These are phyloP conservation scores for Talaromyces islandicus DNA, from an alignment of 2,329 filamentous ascomycete genomes.

Conservation along the genomic window DNA sequence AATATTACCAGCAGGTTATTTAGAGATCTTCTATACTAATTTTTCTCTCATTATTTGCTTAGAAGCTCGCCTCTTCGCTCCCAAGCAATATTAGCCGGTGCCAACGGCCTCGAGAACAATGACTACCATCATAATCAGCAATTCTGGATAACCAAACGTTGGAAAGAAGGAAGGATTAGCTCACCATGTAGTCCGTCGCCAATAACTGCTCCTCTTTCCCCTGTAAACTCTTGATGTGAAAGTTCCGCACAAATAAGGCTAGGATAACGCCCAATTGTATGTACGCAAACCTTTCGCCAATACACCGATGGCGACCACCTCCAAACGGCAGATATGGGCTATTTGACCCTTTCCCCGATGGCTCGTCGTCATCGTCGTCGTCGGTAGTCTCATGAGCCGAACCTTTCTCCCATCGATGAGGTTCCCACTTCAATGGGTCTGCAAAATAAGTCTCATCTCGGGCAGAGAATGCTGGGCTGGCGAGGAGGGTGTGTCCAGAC, in stretches of 20 bases:
- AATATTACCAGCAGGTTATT: background rate
- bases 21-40: background rate
- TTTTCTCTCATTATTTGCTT: background rate
- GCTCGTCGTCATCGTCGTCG: conserved; percentile 52
- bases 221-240: conserved; percentile 73
- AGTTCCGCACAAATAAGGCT: conserved; percentile 66
- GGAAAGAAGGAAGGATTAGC: background rate
- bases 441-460: conserved; percentile 72
- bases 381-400: conserved; percentile 17
- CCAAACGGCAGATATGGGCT: conserved; percentile 94
- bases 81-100: conserved; percentile 3
- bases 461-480: conserved; percentile 74
- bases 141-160: background rate
- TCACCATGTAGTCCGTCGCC: conserved; percentile 5
- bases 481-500: conserved; percentile 71
- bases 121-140: conserved; percentile 2
- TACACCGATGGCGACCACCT: conserved; percentile 86
- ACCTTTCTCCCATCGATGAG: conserved; percentile 75
- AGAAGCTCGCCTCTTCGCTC: background rate
- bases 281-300: conserved; percentile 95
- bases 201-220: conserved; percentile 31
- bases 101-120: conserved; percentile 7
- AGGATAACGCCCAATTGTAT: conserved; percentile 83
- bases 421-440: conserved; percentile 76
- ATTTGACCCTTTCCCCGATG: conserved; percentile 82